These are phyloP conservation scores for Ligustrum vulgare DNA, from an alignment of 257 asterid genomes.

Conservation along the genomic window DNA sequence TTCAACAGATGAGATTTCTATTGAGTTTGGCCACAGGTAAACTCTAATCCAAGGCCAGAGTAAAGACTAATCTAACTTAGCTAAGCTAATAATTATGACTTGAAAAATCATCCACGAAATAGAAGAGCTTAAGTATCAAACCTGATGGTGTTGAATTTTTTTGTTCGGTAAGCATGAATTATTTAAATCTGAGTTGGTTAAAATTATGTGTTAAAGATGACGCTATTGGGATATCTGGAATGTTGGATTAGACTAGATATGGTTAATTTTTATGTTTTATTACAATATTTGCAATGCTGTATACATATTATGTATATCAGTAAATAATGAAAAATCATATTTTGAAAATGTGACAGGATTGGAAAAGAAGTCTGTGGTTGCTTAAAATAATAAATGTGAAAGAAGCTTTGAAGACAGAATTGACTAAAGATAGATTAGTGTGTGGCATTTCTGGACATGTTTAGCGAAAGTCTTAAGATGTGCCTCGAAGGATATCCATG, in stretches of 20 bases:
- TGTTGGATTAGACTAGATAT: too few species aligned
- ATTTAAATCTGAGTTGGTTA: too few species aligned
- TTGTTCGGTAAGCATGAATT: neutral
- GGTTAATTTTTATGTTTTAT: neutral
- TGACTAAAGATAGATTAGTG: too few species aligned
- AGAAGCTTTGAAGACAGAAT: too few species aligned
- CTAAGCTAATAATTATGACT: neutral
- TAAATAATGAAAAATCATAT: neutral
- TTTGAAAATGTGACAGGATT: neutral
- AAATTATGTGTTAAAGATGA: too few species aligned
- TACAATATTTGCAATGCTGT: neutral
- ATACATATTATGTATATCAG: neutral
- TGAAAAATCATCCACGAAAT: neutral
- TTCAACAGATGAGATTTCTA: neutral
- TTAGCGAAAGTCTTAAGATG: too few species aligned
- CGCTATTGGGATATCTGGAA: too few species aligned
- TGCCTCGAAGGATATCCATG: too few species aligned
- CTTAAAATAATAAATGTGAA: neutral
- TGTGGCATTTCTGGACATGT: too few species aligned
- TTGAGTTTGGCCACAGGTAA: neutral
- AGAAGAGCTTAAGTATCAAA: neutral
- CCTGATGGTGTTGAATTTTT: neutral
- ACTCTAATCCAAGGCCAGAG: neutral
- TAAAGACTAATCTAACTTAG: neutral
- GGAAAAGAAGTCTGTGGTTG: neutral